Conservation (phyloP, 495 filamentous ascomycete species). For the Rhizodiscina lignyota region DNA sequence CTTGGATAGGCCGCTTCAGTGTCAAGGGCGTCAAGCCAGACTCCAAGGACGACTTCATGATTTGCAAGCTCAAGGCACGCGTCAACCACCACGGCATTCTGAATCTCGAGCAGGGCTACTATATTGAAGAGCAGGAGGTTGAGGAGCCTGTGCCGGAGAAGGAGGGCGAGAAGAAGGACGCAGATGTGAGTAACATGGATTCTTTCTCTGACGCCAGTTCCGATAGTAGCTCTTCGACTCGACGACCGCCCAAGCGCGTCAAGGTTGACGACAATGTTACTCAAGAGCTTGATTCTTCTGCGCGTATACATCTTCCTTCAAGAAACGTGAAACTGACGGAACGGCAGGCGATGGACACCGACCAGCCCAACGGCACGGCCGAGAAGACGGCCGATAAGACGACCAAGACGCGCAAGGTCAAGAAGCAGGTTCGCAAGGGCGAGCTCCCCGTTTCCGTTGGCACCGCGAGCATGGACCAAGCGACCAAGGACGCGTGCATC, state of each 20-base stretch:
- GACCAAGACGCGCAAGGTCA: constrained; percentile 94
- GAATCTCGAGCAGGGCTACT: constrained; percentile 94
- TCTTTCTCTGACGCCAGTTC: background rate
- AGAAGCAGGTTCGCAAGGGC: constrained; percentile 98
- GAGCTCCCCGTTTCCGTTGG: constrained; percentile 77
- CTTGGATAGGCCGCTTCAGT: constrained; percentile 90
- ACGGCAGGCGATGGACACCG: constrained; percentile 67
- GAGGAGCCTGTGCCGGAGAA: constrained; percentile 69
- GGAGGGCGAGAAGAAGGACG: constrained; percentile 38
- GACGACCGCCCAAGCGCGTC: background rate
- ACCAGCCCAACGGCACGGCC: no score
- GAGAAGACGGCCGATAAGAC: constrained; percentile 53
- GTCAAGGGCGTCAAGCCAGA: constrained; percentile 34
- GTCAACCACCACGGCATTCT: constrained; percentile 93
- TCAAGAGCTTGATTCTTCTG: background rate
- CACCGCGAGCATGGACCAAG: constrained; percentile 60
- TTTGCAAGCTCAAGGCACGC: constrained; percentile 98
- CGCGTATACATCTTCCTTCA: constrained; percentile 1
- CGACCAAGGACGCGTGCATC: constrained; percentile 41
- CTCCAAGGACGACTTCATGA: constrained; percentile 48
- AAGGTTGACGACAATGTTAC: background rate
- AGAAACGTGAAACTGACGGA: no score
- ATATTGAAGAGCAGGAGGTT: constrained; percentile 93
- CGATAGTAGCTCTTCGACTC: no score
- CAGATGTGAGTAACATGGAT: constrained; percentile 29